phyloP scores from a whole-genome alignment of 768 basidiomycete species.

The Suillus ampliporus region DNA sequence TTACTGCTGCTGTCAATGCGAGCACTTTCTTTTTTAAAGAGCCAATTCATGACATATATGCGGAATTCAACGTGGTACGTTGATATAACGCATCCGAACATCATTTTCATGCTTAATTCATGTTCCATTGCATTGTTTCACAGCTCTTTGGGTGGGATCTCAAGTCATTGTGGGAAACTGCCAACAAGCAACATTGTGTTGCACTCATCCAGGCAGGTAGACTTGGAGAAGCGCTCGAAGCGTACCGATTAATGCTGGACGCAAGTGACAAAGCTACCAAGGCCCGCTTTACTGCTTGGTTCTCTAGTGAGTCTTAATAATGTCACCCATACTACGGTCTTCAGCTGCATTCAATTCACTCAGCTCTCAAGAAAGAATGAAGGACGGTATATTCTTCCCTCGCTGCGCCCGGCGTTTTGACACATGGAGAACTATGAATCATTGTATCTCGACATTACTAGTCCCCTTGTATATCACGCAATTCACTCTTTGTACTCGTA shows the following conservation, averaged over 20 bases:
- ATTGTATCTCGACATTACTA: too few species aligned
- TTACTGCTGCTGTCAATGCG: not conserved
- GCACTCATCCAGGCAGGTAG: not conserved
- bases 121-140: not conserved
- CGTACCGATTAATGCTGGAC: not conserved
- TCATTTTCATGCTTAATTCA: not conserved
- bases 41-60: not conserved
- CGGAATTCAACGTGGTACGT: not conserved
- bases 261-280: not conserved
- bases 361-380: not conserved
- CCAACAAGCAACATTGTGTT: not conserved
- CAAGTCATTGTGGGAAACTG: not conserved
- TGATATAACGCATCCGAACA: not conserved
- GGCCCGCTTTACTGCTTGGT: not conserved
- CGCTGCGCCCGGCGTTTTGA: too few species aligned
- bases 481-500: too few species aligned
- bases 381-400: too few species aligned
- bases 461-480: too few species aligned
- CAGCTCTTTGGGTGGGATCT: conserved; percentile 1
- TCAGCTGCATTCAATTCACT: not conserved
- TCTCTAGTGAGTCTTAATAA: not conserved
- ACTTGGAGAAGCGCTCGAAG: not conserved
- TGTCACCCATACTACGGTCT: not conserved
- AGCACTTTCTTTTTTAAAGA: not conserved
- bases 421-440: too few species aligned